These are phyloP conservation scores for Rosa lucieae DNA, from an alignment of 306 rosid species.

Conservation along the genomic window DNA sequence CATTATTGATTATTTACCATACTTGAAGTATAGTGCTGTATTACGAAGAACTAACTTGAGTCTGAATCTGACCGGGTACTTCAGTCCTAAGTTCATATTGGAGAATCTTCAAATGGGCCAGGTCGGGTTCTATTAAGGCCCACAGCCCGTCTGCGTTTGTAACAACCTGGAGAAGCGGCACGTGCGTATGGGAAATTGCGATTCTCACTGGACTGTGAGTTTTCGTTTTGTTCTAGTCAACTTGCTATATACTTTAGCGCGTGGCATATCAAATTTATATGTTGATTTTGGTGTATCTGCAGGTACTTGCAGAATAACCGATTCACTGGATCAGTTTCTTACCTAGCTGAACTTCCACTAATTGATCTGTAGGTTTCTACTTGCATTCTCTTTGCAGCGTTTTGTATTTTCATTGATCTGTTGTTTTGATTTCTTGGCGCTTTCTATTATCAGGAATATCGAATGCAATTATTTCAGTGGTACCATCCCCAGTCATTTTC, in stretches of 20 bases:
- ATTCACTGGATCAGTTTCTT: no score
- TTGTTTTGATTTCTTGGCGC: conserved; percentile 26
- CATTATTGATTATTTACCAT: not conserved
- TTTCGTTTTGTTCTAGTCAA: conserved; percentile 11
- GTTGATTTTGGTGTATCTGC: no score
- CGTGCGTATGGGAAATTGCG: not conserved
- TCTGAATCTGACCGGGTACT: conserved; percentile 65
- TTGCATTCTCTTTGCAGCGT: not conserved
- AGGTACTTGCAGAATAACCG: no score
- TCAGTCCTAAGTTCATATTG: no score
- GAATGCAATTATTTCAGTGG: conserved; percentile 84
- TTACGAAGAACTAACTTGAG: conserved; percentile 30
- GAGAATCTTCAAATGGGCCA: no score
- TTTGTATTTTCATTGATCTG: conserved; percentile 6
- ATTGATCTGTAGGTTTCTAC: no score
- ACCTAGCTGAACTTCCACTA: no score
- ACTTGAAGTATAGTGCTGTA: conserved; percentile 9
- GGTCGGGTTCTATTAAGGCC: no score
- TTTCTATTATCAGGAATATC: conserved; percentile 60
- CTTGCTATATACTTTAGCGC: not conserved
- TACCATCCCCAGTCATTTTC: conserved; percentile 68
- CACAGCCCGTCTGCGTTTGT: no score
- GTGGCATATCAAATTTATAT: conserved; percentile 13
- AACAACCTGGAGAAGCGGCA: no score
- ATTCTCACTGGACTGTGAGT: conserved; percentile 64